Conservation (phyloP, 495 filamentous ascomycete species). For the Wilcoxina mikolae region DNA sequence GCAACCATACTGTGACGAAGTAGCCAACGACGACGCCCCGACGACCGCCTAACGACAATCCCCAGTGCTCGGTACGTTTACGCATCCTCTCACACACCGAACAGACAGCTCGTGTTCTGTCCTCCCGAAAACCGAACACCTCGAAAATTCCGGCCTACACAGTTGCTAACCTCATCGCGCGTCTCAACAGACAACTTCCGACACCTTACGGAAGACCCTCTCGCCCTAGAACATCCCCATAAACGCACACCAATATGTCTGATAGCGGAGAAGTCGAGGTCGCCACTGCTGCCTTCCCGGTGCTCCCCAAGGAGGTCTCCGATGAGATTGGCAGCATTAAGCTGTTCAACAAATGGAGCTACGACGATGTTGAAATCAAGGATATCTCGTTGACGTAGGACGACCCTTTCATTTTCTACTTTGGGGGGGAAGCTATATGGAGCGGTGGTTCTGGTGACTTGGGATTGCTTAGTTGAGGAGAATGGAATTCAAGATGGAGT, state of each 20-base stretch:
- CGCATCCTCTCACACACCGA: too few relatives aligned
- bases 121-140: background rate
- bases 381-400: slow-evolving; percentile 99
- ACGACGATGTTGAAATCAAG: slow-evolving; percentile 98
- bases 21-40: background rate
- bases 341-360: slow-evolving; percentile 95
- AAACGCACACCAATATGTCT: slow-evolving; percentile 56
- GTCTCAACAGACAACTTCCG: background rate
- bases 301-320: slow-evolving; percentile 89
- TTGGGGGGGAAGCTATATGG: background rate
- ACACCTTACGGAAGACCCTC: background rate
- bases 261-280: slow-evolving; percentile 91
- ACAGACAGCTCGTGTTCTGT: background rate
- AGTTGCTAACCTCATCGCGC: background rate
- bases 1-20: background rate
- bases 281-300: slow-evolving; percentile 54
- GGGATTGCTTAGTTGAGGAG: slow-evolving; percentile 10
- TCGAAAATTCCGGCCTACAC: background rate
- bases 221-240: slow-evolving; percentile 3
- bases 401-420: slow-evolving; percentile 13
- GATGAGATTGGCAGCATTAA: slow-evolving; percentile 84
- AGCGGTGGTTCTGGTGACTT: slow-evolving; percentile 6
- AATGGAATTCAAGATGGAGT: background rate
- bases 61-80: background rate
- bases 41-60: background rate